Evolutionary conservation across 371 early-diverging fungal species (phyloP).

Genomic region (Mortierella sp.): DNA sequence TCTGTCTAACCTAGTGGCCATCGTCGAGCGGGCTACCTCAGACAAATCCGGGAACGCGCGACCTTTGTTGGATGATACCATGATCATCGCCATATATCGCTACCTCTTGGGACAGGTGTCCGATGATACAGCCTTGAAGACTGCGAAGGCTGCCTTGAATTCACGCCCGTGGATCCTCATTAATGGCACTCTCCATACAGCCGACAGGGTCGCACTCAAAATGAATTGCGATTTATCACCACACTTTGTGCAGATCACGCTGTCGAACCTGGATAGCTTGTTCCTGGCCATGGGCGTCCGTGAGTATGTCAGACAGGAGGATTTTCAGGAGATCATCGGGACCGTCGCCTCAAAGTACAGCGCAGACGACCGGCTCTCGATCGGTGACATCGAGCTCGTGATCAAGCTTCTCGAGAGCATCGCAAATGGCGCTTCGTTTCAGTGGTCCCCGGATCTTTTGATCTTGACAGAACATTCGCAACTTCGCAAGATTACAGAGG

Average conservation of each 20-base stretch:
- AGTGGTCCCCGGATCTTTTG: slow-evolving; percentile 1
- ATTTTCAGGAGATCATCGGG: slow-evolving; percentile 8
- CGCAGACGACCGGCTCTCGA: neutral
- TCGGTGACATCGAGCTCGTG: slow-evolving; percentile 13
- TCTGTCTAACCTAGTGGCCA: slow-evolving; percentile 1
- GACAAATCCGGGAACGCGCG: neutral
- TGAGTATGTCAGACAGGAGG: slow-evolving; percentile 2
- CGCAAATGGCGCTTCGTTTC: neutral
- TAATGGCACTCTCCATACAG: slow-evolving; percentile 7
- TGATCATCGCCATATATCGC: slow-evolving; percentile 7
- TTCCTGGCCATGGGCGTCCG: slow-evolving; percentile 31
- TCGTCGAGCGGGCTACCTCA: neutral
- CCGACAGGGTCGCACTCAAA: slow-evolving; percentile 18
- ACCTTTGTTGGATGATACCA: neutral
- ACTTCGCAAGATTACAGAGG: slow-evolving; percentile 6
- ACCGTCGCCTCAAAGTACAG: neutral
- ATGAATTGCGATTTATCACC: slow-evolving; percentile 12
- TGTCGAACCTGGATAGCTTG: slow-evolving; percentile 1
- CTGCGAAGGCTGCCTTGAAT: slow-evolving; percentile 3
- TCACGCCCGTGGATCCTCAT: slow-evolving; percentile 20
- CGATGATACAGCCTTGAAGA: neutral
- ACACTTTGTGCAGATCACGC: slow-evolving; percentile 13
- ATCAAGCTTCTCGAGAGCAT: slow-evolving; percentile 1
- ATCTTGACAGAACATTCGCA: slow-evolving; percentile 6
- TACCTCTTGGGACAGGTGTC: slow-evolving; percentile 2